Conservation (phyloP, 345 rosid genomes). For the Leavenworthia alabamica region DNA sequence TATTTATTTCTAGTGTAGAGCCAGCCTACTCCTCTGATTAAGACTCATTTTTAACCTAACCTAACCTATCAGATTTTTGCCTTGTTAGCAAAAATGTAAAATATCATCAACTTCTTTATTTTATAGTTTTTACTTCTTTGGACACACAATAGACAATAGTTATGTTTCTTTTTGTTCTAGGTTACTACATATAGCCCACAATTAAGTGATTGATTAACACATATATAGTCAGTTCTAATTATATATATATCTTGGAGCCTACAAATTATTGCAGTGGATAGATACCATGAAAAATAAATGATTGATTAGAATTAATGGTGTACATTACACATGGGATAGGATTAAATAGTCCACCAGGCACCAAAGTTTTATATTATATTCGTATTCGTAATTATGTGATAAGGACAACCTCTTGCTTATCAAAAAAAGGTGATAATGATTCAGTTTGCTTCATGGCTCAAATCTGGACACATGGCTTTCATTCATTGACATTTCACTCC, state of each 20-base stretch:
- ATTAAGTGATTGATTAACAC: background rate
- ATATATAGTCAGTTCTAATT: no score
- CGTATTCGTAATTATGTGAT: slow-evolving; percentile 3
- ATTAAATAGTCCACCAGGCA: background rate
- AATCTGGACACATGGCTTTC: slow-evolving; percentile 3
- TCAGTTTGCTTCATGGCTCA: slow-evolving; percentile 10
- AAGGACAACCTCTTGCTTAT: slow-evolving; percentile 25
- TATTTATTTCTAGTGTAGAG: background rate
- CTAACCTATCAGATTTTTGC: background rate
- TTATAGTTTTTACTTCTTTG: background rate
- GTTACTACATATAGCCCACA: background rate
- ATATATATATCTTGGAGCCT: background rate
- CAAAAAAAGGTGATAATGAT: slow-evolving; percentile 11
- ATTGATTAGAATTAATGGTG: slow-evolving; percentile 21
- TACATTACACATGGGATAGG: slow-evolving; percentile 2
- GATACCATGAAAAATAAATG: background rate
- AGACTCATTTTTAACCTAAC: background rate
- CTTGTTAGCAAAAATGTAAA: background rate
- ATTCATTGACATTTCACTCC: background rate
- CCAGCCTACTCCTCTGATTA: background rate
- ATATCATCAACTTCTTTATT: no score
- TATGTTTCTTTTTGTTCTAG: background rate
- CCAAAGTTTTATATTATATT: background rate
- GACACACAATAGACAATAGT: background rate
- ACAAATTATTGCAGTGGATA: slow-evolving; percentile 11